Evolutionary conservation across 345 rosid genomes (phyloP), one percentile per base, ranked within the genome.

Genomic region (Citrus glauca): DNA sequence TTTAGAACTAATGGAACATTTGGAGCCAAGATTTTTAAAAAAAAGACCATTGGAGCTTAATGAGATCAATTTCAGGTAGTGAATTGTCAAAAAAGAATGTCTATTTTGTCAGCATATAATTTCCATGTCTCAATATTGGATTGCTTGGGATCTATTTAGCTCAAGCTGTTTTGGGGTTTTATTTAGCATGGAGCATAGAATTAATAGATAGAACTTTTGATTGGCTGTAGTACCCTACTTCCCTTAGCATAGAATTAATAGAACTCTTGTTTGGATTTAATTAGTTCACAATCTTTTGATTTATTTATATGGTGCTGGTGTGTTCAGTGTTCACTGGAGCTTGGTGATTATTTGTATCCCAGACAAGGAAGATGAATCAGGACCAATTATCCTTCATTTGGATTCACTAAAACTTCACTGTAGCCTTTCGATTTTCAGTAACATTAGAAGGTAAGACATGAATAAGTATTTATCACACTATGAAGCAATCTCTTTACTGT

Each of bases 271-370:
- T 62, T 53, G 27, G 75, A 65, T 69, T 57, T 27, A 71, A 72
- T 27, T 65, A 40, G 24, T 71, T 55, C 71, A 57, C 50, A 61
- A 28, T 64, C 4, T 66, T 78, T 81, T 73, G 59, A 62, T 71
- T 72, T 59, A n/a, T 69, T 72, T 80, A 13, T 72, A 13, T 66
- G 73, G 48, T 78, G 76, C 77, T 80, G 55, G 25, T 81, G 53
- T 75, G 59, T 83, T 76, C 89, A 94, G 99, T 79, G 87, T 83
- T 80, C 99, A 96, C 59, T 96, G 99, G 99, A 96, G 99, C 83
- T 89, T 96, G 86, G 94, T 90, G 76, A 96, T 94, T 72, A 90
- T 96, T 69, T 92, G 95, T 78, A 86, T 91, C 78, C 99, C 97
- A 17, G 94, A 91, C 82, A 87, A 89, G 84, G 89, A 90, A 80